Conservation (phyloP, 805 yeast species). For the Candida tibetensis region DNA sequence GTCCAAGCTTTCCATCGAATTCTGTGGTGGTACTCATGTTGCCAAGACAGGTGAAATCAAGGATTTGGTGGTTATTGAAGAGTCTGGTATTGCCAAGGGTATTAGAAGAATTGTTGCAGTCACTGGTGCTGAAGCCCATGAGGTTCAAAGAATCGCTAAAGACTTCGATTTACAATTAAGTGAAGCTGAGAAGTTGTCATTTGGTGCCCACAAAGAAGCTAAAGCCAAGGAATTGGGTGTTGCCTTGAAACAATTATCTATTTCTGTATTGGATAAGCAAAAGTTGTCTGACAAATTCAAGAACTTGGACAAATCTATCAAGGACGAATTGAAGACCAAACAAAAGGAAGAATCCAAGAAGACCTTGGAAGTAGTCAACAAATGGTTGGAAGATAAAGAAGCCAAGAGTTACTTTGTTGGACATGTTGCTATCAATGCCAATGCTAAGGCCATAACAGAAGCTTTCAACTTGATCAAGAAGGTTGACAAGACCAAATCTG, state of each 20-base stretch:
- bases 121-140: slow-evolving; percentile 86
- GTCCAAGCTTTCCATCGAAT: slow-evolving; percentile 80
- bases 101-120: slow-evolving; percentile 97
- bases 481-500: slow-evolving; percentile 67
- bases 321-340: slow-evolving; percentile 82
- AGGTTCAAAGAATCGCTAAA: slow-evolving; percentile 79
- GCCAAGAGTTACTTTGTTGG: slow-evolving; percentile 61
- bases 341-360: slow-evolving; percentile 86
- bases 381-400: slow-evolving; percentile 54
- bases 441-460: slow-evolving; percentile 92
- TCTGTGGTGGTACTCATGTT: slow-evolving; percentile 99
- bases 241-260: slow-evolving; percentile 72
- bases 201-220: slow-evolving; percentile 77
- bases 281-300: slow-evolving; percentile 70
- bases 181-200: slow-evolving; percentile 59
- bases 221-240: slow-evolving; percentile 82
- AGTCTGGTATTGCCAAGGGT: slow-evolving; percentile 98
- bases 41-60: slow-evolving; percentile 89
- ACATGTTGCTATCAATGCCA: slow-evolving; percentile 67
- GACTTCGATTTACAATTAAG: slow-evolving; percentile 65
- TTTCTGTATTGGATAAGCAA: slow-evolving; percentile 79
- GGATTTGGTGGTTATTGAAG: slow-evolving; percentile 86
- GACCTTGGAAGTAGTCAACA: slow-evolving; percentile 72
- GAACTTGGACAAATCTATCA: slow-evolving; percentile 78
- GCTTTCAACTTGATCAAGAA: slow-evolving; percentile 82